These are phyloP conservation scores for Pyrenochaeta sp. DNA, from an alignment of 2,329 filamentous ascomycete species.

Conservation along the genomic window DNA sequence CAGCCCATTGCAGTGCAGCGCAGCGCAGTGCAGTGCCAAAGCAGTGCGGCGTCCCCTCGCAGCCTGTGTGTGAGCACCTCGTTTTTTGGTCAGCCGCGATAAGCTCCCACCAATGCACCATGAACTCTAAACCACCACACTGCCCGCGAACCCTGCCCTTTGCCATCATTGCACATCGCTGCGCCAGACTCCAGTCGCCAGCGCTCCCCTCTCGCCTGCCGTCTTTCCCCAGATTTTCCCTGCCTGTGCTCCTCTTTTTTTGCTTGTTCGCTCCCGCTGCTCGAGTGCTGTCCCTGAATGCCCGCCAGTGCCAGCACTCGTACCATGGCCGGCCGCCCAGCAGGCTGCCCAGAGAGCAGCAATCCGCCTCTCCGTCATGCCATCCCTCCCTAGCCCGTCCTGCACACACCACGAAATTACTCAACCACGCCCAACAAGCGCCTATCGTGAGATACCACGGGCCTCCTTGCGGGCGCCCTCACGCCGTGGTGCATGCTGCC, in stretches of 20 bases:
- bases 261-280: slow-evolving; percentile 37
- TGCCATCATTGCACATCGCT: slow-evolving; percentile 14
- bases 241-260: slow-evolving; percentile 9
- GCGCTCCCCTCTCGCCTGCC: slow-evolving; percentile 16
- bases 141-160: slow-evolving; percentile 4
- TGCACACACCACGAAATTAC: slow-evolving; percentile 15
- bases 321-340: neutral
- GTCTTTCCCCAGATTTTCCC: slow-evolving; percentile 40
- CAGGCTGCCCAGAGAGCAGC: neutral
- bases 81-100: slow-evolving; percentile 30
- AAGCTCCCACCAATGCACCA: slow-evolving; percentile 16
- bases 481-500: slow-evolving; percentile 13
- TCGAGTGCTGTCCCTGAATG: neutral
- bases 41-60: no score
- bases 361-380: neutral
- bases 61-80: no score
- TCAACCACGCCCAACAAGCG: slow-evolving; percentile 11
- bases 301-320: neutral
- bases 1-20: no score
- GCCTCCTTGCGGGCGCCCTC: slow-evolving; percentile 14
- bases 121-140: slow-evolving; percentile 14
- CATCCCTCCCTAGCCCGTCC: slow-evolving; percentile 1
- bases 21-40: no score
- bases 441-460: slow-evolving; percentile 21
- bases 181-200: slow-evolving; percentile 1